Percentiles rank a stretch among this genome's conserved stretches.
phyloP scores from a whole-genome alignment of 768 basidiomycete genomes.

The Pseudohyphozyma bogoriensis region DNA sequence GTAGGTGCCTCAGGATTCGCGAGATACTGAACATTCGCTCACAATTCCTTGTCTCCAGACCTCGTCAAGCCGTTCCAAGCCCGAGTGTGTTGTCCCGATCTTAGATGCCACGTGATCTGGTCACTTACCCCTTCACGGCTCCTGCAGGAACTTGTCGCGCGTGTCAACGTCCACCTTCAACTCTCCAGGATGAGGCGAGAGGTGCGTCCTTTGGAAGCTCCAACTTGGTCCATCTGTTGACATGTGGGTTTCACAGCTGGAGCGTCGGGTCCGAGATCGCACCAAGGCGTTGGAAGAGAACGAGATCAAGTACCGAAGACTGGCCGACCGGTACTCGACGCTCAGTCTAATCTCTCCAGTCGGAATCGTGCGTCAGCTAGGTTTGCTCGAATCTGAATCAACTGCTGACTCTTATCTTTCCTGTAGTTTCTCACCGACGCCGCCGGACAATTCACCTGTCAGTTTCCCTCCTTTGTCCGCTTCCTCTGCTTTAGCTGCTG shows the following conservation, averaged over 20 bases:
- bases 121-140: too few species aligned
- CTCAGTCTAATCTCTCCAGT: slow-evolving; percentile 20
- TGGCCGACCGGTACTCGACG: slow-evolving; percentile 23
- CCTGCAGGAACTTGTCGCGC: slow-evolving; percentile 27
- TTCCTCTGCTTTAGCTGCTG: too few species aligned
- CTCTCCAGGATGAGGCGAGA: slow-evolving; percentile 23
- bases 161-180: slow-evolving; percentile 23
- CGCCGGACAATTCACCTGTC: background rate
- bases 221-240: background rate
- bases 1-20: background rate
- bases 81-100: too few species aligned
- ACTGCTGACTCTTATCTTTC: background rate
- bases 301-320: slow-evolving; percentile 16
- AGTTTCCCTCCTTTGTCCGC: background rate
- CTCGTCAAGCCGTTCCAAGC: slow-evolving; percentile 28
- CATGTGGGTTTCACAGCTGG: background rate
- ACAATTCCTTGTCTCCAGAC: too few species aligned
- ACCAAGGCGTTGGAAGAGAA: slow-evolving; percentile 23
- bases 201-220: background rate
- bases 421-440: background rate
- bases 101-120: too few species aligned
- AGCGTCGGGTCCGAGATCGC: slow-evolving; percentile 16
- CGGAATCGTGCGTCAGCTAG: slow-evolving; percentile 24
- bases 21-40: background rate
- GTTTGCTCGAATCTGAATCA: background rate